phyloP scores from a whole-genome alignment of 805 yeast species.

The Scheffersomyces amazonensis region DNA sequence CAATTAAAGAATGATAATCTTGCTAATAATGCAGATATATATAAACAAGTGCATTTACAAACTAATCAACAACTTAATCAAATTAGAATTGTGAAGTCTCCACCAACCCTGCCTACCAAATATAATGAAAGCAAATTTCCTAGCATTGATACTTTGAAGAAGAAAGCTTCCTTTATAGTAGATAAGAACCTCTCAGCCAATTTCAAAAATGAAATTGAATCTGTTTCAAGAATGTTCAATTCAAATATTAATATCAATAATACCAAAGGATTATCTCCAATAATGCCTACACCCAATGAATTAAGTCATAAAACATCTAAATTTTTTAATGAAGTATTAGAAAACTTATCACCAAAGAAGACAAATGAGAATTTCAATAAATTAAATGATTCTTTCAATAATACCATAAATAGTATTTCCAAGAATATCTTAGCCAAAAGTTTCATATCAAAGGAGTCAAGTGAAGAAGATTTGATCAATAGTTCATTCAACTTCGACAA shows the following conservation, averaged over 20 bases:
- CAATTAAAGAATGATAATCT: neutral
- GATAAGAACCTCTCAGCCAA: conserved; percentile 1
- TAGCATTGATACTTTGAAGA: conserved; percentile 3
- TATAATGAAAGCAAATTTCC: neutral
- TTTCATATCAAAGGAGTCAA: neutral
- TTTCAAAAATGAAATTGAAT: conserved; percentile 1
- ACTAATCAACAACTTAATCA: neutral
- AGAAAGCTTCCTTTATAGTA: conserved; percentile 20
- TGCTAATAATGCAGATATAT: neutral
- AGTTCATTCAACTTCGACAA: conserved; percentile 28
- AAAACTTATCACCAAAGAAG: conserved; percentile 24
- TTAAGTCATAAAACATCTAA: conserved; percentile 21
- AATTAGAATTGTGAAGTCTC: neutral
- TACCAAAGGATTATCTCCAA: neutral
- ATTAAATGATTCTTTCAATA: neutral
- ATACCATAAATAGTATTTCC: conserved; percentile 1
- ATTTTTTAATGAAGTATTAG: conserved; percentile 21
- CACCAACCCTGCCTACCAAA: neutral
- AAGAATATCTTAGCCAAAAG: conserved; percentile 2
- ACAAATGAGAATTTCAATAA: conserved; percentile 1
- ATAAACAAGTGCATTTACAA: neutral
- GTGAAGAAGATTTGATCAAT: conserved; percentile 14
- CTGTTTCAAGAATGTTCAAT: neutral
- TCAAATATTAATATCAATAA: no score
- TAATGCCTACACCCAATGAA: conserved; percentile 11